These are phyloP conservation scores for Syncephalastrum racemosum DNA, from an alignment of 371 early-diverging fungal species.

Conservation along the genomic window DNA sequence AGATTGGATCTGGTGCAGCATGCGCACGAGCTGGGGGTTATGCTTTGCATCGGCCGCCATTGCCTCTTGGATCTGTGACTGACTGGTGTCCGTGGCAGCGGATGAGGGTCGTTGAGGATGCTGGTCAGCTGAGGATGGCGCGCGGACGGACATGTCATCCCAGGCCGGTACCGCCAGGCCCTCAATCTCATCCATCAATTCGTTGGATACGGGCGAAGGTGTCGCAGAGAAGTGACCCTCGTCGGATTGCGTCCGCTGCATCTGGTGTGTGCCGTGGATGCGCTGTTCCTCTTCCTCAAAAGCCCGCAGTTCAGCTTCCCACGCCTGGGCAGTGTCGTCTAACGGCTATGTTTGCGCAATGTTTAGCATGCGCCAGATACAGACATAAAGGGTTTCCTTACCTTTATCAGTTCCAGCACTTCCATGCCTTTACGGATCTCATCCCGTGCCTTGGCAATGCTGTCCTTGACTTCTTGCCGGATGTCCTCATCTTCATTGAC, in stretches of 20 bases:
- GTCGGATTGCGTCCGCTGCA: conserved; percentile 31
- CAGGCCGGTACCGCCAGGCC: conserved; percentile 33
- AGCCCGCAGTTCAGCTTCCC: conserved; percentile 43
- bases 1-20: conserved; percentile 68
- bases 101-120: too few species aligned
- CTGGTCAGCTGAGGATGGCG: too few species aligned
- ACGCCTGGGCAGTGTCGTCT: conserved; percentile 31
- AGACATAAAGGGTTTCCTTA: conserved; percentile 2
- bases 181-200: conserved; percentile 34
- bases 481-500: conserved; percentile 26
- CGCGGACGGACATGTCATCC: conserved; percentile 11
- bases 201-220: conserved; percentile 25
- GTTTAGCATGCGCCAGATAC: too few species aligned
- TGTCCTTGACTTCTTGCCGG: conserved; percentile 49
- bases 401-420: conserved; percentile 51
- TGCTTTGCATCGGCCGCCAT: conserved; percentile 13
- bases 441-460: conserved; percentile 62
- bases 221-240: conserved; percentile 34
- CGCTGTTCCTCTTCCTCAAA: conserved; percentile 40
- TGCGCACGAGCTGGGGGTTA: conserved; percentile 37
- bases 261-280: conserved; percentile 21
- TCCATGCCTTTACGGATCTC: conserved; percentile 57
- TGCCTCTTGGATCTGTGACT: not conserved
- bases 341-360: conserved; percentile 23
- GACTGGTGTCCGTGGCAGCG: too few species aligned